These are phyloP conservation scores for Exophiala xenobiotica DNA, from an alignment of 2,329 filamentous ascomycete genomes.

Conservation along the genomic window DNA sequence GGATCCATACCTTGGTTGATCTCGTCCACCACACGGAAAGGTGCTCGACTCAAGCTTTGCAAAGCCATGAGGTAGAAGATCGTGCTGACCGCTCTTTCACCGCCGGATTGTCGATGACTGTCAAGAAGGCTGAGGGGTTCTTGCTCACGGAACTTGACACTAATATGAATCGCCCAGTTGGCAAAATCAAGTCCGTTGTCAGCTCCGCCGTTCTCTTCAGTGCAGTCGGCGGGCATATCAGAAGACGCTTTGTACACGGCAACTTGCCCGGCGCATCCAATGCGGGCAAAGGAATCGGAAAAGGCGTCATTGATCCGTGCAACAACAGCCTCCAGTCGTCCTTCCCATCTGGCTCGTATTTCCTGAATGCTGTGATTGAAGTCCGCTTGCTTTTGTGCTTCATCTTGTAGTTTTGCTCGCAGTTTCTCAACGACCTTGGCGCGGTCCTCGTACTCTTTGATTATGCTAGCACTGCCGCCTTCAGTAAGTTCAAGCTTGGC, in stretches of 20 bases:
- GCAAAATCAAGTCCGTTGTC: constrained; percentile 76
- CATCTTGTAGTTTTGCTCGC: constrained; percentile 39
- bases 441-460: constrained; percentile 73
- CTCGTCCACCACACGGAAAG: constrained; percentile 97
- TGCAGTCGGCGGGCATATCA: constrained; percentile 36
- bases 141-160: constrained; percentile 87
- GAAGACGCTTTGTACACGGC: constrained; percentile 68
- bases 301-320: constrained; percentile 85
- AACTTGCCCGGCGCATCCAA: constrained; percentile 91
- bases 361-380: constrained; percentile 61
- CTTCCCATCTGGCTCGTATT: constrained; percentile 76
- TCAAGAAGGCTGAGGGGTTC: constrained; percentile 83
- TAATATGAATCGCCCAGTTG: constrained; percentile 88
- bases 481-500: constrained; percentile 73
- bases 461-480: constrained; percentile 66
- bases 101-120: constrained; percentile 90
- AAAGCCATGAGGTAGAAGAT: constrained; percentile 99
- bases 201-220: constrained; percentile 25
- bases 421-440: constrained; percentile 67
- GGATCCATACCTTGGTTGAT: constrained; percentile 99
- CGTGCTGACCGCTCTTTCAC: constrained; percentile 92
- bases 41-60: constrained; percentile 87
- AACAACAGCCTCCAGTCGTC: constrained; percentile 73
- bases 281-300: constrained; percentile 87
- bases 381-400: constrained; percentile 56